Conservation (phyloP, 768 basidiomycete species). For the Coprinellus aureogranulatus region DNA sequence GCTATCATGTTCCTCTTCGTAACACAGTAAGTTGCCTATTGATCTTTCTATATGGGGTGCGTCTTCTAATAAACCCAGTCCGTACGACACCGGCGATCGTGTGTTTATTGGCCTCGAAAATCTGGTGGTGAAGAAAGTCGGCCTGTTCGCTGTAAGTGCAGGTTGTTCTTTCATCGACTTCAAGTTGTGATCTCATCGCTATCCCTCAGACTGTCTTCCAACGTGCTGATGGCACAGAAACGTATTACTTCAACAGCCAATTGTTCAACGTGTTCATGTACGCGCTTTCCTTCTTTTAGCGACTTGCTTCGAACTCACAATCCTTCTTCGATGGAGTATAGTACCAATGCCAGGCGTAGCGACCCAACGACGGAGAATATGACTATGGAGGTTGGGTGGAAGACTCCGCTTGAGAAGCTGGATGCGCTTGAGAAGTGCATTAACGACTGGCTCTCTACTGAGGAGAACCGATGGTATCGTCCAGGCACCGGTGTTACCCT, state of each 20-base stretch:
- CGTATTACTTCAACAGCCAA: conserved; percentile 80
- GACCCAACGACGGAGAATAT: conserved; percentile 69
- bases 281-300: conserved; percentile 15
- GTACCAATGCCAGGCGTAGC: conserved; percentile 72
- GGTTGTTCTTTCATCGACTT: no score
- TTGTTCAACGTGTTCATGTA: conserved; percentile 75
- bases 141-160: conserved; percentile 68
- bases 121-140: conserved; percentile 76
- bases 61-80: conserved; percentile 36
- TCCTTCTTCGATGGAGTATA: conserved; percentile 26
- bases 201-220: conserved; percentile 58
- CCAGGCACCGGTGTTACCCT: conserved; percentile 62
- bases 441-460: conserved; percentile 75
- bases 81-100: conserved; percentile 82
- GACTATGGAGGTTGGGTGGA: conserved; percentile 74
- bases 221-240: conserved; percentile 72
- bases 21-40: conserved; percentile 59
- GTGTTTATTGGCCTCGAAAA: conserved; percentile 55
- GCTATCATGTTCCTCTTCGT: conserved; percentile 82
- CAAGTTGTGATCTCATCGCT: no score
- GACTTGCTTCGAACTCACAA: not conserved
- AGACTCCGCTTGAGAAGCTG: conserved; percentile 67
- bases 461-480: conserved; percentile 78
- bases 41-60: conserved; percentile 1
- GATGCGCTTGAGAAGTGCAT: conserved; percentile 65